These are phyloP conservation scores for Jacaranda copaia DNA, from an alignment of 257 asterid species.

Conservation along the genomic window DNA sequence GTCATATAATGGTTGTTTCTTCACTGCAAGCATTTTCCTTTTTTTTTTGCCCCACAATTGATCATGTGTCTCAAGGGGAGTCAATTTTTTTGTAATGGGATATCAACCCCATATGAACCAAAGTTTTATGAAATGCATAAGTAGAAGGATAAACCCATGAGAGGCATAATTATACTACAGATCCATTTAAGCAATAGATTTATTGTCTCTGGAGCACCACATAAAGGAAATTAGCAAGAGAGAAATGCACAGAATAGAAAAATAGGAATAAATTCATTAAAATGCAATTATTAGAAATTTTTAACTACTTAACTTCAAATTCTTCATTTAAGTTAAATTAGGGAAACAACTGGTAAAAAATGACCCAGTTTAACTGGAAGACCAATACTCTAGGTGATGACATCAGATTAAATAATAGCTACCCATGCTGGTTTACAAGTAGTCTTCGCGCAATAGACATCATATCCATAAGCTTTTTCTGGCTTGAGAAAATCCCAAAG, in stretches of 20 bases:
- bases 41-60: neutral
- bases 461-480: neutral
- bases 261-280: neutral
- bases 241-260: neutral
- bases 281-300: neutral
- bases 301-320: slow-evolving; percentile 1
- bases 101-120: no score
- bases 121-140: neutral
- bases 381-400: slow-evolving; percentile 9
- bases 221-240: no score
- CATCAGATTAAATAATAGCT: neutral
- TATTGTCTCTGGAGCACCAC: no score
- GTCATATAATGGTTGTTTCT: neutral
- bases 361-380: neutral
- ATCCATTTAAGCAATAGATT: neutral
- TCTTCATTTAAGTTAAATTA: neutral
- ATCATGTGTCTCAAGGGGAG: neutral
- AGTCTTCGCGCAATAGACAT: neutral
- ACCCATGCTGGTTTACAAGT: neutral
- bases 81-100: neutral
- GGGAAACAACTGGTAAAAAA: neutral
- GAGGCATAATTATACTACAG: neutral
- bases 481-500: neutral
- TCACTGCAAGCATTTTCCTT: neutral
- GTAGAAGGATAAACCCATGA: neutral